Evolutionary conservation across 2,329 filamentous ascomycete genomes (phyloP).

Genomic region (Talaromyces sp.): DNA sequence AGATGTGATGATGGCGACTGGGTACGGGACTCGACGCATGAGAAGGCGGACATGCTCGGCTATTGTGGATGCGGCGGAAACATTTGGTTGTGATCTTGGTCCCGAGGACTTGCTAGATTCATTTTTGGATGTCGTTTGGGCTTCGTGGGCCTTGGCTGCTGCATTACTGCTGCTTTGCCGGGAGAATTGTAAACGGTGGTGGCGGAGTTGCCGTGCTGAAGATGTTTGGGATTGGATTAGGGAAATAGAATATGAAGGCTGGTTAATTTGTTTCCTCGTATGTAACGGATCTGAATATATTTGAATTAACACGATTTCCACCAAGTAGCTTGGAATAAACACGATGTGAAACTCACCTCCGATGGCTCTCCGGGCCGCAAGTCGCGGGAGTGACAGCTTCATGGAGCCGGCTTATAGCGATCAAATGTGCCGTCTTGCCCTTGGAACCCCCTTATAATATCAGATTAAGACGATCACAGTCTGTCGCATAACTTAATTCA

Average conservation of each 20-base stretch:
- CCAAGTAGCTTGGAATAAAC: neutral
- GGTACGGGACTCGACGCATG: slow-evolving; percentile 60
- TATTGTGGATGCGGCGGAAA: slow-evolving; percentile 20
- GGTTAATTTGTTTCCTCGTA: neutral
- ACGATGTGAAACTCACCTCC: slow-evolving; percentile 20
- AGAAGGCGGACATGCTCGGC: slow-evolving; percentile 46
- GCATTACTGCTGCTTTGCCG: slow-evolving; percentile 24
- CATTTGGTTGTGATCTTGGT: neutral
- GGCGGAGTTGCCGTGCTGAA: slow-evolving; percentile 3
- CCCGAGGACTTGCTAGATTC: neutral
- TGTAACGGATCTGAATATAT: neutral
- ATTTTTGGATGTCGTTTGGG: neutral
- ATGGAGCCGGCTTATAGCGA: slow-evolving; percentile 27
- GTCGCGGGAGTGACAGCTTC: slow-evolving; percentile 33
- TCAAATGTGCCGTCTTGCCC: slow-evolving; percentile 10
- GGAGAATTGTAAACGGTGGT: slow-evolving; percentile 11
- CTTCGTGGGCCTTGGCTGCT: neutral
- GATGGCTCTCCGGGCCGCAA: slow-evolving; percentile 23
- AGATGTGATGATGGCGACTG: slow-evolving; percentile 60
- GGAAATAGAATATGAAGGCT: neutral
- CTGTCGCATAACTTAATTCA: slow-evolving; percentile 12
- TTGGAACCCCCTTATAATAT: slow-evolving; percentile 12
- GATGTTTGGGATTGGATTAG: neutral
- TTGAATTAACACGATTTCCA: slow-evolving; percentile 5
- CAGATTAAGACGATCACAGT: neutral